Conservation (phyloP, 129 eudicot species). For the Saposhnikovia divaricata region DNA sequence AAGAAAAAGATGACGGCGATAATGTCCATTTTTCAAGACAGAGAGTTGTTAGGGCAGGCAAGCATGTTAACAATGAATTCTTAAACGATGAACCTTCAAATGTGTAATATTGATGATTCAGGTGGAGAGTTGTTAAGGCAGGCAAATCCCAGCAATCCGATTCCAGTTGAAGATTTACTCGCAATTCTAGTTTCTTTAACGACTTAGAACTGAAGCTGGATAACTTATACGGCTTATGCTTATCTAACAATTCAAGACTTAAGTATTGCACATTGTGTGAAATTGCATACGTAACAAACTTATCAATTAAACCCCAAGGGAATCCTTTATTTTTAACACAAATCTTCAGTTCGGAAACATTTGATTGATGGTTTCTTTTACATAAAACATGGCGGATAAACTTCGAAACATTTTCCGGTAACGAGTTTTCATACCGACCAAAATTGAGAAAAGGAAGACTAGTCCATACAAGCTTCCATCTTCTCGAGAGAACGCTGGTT, state of each 20-base stretch:
- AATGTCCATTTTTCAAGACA: no score
- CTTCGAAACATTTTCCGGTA: background rate
- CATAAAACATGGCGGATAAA: background rate
- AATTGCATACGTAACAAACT: background rate
- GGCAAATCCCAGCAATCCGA: background rate
- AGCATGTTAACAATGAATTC: no score
- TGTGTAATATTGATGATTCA: no score
- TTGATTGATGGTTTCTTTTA: background rate
- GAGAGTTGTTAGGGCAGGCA: no score
- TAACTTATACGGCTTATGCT: background rate
- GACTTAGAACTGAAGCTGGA: background rate
- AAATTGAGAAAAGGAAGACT: background rate
- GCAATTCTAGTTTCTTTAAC: background rate
- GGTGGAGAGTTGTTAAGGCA: no score
- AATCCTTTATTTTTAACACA: background rate
- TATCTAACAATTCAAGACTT: no score
- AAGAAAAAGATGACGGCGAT: no score
- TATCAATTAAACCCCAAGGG: background rate
- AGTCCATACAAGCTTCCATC: background rate
- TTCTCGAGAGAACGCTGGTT: background rate
- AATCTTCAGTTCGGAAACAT: no score
- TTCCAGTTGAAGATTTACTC: background rate
- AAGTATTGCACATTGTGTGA: background rate
- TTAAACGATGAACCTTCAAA: no score
- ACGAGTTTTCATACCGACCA: no score